A percentile compares a stretch with the other conserved stretches of the same genome.
Conservation (phyloP, 805 yeast genomes). For the Pichia rugopelliculosa region DNA sequence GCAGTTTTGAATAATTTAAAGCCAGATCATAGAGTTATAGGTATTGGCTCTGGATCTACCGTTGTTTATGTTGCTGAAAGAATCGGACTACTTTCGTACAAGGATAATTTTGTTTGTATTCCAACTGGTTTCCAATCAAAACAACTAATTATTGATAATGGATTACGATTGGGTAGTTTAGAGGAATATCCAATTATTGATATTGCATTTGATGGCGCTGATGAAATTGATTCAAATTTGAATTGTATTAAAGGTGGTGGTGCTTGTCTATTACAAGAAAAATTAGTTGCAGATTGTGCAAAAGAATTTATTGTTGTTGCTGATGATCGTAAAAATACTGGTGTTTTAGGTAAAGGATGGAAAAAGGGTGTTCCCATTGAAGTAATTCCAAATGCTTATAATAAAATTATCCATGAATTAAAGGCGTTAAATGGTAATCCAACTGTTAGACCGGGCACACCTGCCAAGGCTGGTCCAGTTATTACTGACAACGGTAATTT, state of each 20-base stretch:
- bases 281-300: slow-evolving; percentile 80
- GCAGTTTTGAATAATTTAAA: slow-evolving; percentile 90
- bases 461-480: slow-evolving; percentile 94
- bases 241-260: slow-evolving; percentile 98
- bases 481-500: slow-evolving; percentile 94
- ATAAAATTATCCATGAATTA: slow-evolving; percentile 64
- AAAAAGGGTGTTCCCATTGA: slow-evolving; percentile 90
- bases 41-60: slow-evolving; percentile 95
- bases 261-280: slow-evolving; percentile 95
- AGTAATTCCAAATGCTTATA: slow-evolving; percentile 83
- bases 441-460: slow-evolving; percentile 72
- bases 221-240: slow-evolving; percentile 77
- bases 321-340: slow-evolving; percentile 79
- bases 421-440: slow-evolving; percentile 57
- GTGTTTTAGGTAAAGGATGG: slow-evolving; percentile 74
- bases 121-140: slow-evolving; percentile 97
- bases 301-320: slow-evolving; percentile 80
- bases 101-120: slow-evolving; percentile 61
- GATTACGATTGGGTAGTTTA: slow-evolving; percentile 67
- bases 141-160: slow-evolving; percentile 75
- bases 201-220: slow-evolving; percentile 97
- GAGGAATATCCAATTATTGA: slow-evolving; percentile 81
- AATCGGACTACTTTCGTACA: slow-evolving; percentile 59
- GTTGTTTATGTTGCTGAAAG: slow-evolving; percentile 97
- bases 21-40: slow-evolving; percentile 62